Evolutionary conservation across 345 rosid genomes (phyloP).

Genomic region (Citrus unshiu): DNA sequence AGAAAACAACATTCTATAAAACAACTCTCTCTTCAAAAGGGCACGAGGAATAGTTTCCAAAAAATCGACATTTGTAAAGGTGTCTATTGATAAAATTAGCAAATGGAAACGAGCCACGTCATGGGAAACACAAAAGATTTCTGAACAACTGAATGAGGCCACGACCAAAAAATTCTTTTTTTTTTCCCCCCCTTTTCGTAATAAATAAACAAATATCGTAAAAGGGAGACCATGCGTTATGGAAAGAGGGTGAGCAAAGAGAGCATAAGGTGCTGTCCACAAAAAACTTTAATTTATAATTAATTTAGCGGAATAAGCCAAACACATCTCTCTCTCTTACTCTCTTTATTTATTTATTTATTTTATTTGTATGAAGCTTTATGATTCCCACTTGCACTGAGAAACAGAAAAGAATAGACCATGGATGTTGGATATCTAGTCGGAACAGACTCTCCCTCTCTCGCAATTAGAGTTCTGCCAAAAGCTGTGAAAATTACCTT

Average conservation of each 20-base stretch:
- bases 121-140: background rate
- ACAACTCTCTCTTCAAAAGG: background rate
- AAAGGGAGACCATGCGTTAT: conserved; percentile 41
- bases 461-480: no score
- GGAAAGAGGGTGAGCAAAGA: conserved; percentile 12
- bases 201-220: conserved; percentile 24
- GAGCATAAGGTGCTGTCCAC: conserved; percentile 44
- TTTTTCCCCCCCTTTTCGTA: background rate
- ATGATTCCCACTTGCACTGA: conserved; percentile 24
- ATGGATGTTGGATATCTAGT: conserved; percentile 23
- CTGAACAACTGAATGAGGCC: background rate
- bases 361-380: background rate
- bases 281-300: background rate
- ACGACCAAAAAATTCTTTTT: background rate
- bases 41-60: no score
- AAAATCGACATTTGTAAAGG: background rate
- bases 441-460: no score
- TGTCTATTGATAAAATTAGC: background rate
- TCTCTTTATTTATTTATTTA: no score
- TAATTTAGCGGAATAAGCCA: background rate
- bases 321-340: background rate
- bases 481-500: no score
- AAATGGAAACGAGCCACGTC: conserved; percentile 14
- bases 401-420: background rate
- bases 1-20: background rate